A percentile compares a stretch with the other conserved stretches of the same genome.
Evolutionary conservation across 345 rosid species (phyloP).

Genomic region (Brassica cretica): DNA sequence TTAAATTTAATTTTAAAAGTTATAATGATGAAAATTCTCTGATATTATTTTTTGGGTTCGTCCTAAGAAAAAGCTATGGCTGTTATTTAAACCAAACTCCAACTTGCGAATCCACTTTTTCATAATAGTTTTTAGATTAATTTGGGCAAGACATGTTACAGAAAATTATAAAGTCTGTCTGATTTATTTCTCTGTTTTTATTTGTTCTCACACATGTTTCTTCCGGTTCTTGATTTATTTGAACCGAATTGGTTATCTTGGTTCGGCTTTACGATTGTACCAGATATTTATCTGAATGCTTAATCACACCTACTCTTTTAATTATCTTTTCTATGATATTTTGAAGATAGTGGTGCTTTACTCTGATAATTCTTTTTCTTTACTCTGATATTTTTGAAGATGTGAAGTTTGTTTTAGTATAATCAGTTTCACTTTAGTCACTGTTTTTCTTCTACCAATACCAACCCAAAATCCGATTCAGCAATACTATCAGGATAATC

Average conservation of each 20-base stretch:
- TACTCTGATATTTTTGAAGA: background rate
- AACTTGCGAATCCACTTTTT: conserved; percentile 53
- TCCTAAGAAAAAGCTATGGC: conserved; percentile 47
- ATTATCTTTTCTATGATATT: background rate
- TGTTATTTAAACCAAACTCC: conserved; percentile 54
- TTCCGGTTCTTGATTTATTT: conserved; percentile 11
- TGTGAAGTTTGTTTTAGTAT: background rate
- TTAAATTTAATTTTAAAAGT: background rate
- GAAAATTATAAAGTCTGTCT: conserved; percentile 11
- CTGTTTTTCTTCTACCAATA: conserved; percentile 5
- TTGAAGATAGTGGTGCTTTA: background rate
- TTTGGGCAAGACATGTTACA: conserved; percentile 29
- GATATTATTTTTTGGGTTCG: conserved; percentile 40
- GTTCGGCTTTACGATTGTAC: background rate
- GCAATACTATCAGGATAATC: background rate
- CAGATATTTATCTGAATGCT: background rate
- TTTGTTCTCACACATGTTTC: conserved; percentile 12
- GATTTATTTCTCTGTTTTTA: conserved; percentile 24
- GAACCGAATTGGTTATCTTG: background rate
- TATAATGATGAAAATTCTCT: conserved; percentile 38
- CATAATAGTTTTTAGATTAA: conserved; percentile 19
- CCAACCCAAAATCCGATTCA: conserved; percentile 11
- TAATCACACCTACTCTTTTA: background rate
- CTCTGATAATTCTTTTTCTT: background rate
- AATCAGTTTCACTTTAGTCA: background rate